Evolutionary conservation across 257 asterid species (phyloP).

Genomic region (Ilex aquifolium): DNA sequence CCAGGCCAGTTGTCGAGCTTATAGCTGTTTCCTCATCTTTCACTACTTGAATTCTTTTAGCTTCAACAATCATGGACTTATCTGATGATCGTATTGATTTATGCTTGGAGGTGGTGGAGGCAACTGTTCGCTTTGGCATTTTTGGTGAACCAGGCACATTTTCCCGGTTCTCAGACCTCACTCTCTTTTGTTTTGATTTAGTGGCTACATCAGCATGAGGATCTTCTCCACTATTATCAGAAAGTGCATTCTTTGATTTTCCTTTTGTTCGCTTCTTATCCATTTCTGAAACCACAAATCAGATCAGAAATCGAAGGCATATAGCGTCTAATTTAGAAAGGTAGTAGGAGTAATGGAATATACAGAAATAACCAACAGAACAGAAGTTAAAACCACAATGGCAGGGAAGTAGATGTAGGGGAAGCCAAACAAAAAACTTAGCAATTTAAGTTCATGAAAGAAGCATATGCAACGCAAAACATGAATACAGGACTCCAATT

Average conservation of each 20-base stretch:
- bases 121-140: constrained; percentile 86
- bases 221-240: neutral
- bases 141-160: constrained; percentile 28
- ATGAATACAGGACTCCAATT: neutral
- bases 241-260: neutral
- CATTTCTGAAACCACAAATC: neutral
- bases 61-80: constrained; percentile 50
- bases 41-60: constrained; percentile 38
- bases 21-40: constrained; percentile 76
- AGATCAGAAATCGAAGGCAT: neutral
- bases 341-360: neutral
- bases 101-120: constrained; percentile 72
- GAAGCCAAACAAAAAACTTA: neutral
- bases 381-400: neutral
- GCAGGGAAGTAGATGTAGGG: neutral
- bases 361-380: neutral
- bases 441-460: neutral
- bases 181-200: no score
- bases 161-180: no score
- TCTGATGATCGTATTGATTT: constrained; percentile 37
- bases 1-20: constrained; percentile 60
- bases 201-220: neutral
- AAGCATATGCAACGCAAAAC: neutral
- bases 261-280: neutral
- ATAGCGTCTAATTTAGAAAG: neutral